Conservation (phyloP, 805 yeast genomes). For the Wickerhamiella azyma region DNA sequence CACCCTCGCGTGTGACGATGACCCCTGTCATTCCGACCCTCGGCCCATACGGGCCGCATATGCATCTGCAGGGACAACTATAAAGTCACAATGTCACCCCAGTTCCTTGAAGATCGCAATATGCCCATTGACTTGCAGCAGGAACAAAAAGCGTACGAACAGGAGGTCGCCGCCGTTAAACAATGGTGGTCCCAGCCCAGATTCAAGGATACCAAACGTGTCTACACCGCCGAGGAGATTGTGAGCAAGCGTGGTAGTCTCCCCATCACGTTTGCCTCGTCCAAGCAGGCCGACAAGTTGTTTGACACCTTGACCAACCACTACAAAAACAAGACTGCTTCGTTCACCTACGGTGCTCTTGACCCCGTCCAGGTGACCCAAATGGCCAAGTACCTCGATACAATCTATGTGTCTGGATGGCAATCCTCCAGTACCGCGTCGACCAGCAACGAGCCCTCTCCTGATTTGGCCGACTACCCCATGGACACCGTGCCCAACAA, state of each 20-base stretch:
- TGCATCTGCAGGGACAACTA: slow-evolving; percentile 3
- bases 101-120: neutral
- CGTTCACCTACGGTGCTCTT: slow-evolving; percentile 88
- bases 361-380: slow-evolving; percentile 93
- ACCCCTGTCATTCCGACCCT: no score
- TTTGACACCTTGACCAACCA: slow-evolving; percentile 58
- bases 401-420: slow-evolving; percentile 95
- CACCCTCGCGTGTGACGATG: no score
- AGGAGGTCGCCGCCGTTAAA: slow-evolving; percentile 59
- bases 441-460: slow-evolving; percentile 93
- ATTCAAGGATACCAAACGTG: slow-evolving; percentile 78
- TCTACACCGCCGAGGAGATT: slow-evolving; percentile 77
- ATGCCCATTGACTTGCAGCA: slow-evolving; percentile 36
- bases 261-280: slow-evolving; percentile 62
- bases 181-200: slow-evolving; percentile 92
- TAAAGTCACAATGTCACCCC: neutral
- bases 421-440: slow-evolving; percentile 98
- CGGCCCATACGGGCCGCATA: neutral
- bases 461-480: slow-evolving; percentile 97
- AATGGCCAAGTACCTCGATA: slow-evolving; percentile 90
- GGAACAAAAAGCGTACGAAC: slow-evolving; percentile 52
- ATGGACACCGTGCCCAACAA: slow-evolving; percentile 98
- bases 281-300: slow-evolving; percentile 69
- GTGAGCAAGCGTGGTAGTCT: slow-evolving; percentile 78
- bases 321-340: slow-evolving; percentile 52